Evolutionary conservation across 345 rosid genomes (phyloP).

Genomic region (Salix koriyanagi): DNA sequence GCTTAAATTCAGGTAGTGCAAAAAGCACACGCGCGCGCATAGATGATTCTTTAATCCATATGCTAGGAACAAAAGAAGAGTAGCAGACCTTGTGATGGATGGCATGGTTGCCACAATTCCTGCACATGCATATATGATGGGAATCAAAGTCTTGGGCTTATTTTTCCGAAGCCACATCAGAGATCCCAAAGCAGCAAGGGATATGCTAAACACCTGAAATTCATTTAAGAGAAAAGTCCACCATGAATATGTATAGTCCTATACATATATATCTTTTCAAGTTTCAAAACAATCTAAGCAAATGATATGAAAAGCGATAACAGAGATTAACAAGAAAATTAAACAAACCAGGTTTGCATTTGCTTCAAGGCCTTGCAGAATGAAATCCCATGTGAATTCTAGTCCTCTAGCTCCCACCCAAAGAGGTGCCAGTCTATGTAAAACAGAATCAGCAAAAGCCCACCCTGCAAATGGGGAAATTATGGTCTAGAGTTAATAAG

Average conservation of each 20-base stretch:
- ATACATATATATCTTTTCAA: neutral
- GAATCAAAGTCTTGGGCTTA: conserved; percentile 85
- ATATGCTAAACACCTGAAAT: conserved; percentile 74
- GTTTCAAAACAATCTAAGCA: neutral
- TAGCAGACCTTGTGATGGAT: conserved; percentile 62
- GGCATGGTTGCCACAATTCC: conserved; percentile 96
- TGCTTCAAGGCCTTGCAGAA: conserved; percentile 94
- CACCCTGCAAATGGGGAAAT: conserved; percentile 53
- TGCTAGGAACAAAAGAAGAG: neutral
- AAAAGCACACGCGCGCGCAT: neutral
- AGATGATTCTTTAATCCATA: neutral
- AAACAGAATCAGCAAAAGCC: conserved; percentile 96
- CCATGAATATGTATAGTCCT: neutral
- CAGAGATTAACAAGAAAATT: neutral
- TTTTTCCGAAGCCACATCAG: conserved; percentile 96
- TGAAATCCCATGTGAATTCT: conserved; percentile 90
- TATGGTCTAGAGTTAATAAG: neutral
- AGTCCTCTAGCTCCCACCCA: conserved; percentile 97
- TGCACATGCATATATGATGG: conserved; percentile 80
- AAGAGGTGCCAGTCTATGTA: conserved; percentile 90
- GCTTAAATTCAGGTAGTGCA: neutral
- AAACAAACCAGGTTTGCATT: conserved; percentile 79
- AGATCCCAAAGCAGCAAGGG: conserved; percentile 92
- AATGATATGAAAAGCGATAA: neutral
- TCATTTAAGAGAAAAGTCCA: conserved; percentile 8